phyloP scores from a whole-genome alignment of 352 stramenopile genomes.

The Thalassiosira gravida region DNA sequence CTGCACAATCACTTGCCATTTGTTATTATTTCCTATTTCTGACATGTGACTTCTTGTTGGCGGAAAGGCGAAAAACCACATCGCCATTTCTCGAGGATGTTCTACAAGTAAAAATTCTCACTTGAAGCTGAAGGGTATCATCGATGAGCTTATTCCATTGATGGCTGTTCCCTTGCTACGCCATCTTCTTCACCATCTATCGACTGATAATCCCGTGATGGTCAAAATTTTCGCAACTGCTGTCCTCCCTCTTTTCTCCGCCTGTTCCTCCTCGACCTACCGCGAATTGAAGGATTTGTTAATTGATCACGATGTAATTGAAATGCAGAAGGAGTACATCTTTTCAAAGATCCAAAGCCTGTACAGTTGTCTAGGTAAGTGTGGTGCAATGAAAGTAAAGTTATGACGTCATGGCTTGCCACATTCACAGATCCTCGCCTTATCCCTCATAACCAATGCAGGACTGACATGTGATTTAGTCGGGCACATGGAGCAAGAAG shows the following conservation, averaged over 20 bases:
- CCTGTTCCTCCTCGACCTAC: slow-evolving; percentile 64
- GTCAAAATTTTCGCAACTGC: slow-evolving; percentile 80
- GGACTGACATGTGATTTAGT: slow-evolving; percentile 74
- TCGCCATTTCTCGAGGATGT: slow-evolving; percentile 78
- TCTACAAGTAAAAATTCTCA: slow-evolving; percentile 69
- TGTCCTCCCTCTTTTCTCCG: slow-evolving; percentile 75
- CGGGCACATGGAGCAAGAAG: slow-evolving; percentile 46
- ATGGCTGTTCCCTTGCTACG: slow-evolving; percentile 82
- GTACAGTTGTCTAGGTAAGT: slow-evolving; percentile 77
- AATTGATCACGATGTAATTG: slow-evolving; percentile 59
- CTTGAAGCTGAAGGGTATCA: slow-evolving; percentile 58
- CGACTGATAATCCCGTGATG: slow-evolving; percentile 56
- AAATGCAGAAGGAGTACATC: slow-evolving; percentile 67
- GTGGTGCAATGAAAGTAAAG: background rate
- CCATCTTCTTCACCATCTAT: slow-evolving; percentile 71
- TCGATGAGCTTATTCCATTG: slow-evolving; percentile 75
- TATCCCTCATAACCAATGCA: slow-evolving; percentile 8
- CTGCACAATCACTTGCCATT: background rate
- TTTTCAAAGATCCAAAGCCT: slow-evolving; percentile 68
- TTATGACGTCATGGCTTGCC: background rate
- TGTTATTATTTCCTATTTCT: slow-evolving; percentile 9
- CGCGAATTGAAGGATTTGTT: slow-evolving; percentile 73
- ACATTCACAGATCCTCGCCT: slow-evolving; percentile 1
- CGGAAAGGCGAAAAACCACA: slow-evolving; percentile 72
- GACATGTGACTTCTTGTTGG: too few relatives aligned